Evolutionary conservation across 2,329 filamentous ascomycete species (phyloP).

Genomic region (Penicillium olsonii): DNA sequence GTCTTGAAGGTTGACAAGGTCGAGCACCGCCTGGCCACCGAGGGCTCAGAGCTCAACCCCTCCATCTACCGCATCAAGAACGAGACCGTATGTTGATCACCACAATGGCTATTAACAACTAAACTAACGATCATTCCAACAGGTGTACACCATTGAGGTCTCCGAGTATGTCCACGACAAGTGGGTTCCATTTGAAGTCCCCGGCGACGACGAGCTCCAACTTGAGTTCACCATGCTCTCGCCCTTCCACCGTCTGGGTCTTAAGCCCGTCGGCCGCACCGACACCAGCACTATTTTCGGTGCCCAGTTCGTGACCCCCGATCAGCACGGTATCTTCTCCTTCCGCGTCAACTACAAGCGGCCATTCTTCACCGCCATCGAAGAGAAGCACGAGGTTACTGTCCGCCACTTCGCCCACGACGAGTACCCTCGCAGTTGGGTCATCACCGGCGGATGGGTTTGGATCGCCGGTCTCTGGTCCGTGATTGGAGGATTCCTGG

Average conservation of each 20-base stretch:
- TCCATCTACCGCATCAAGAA: conserved; percentile 94
- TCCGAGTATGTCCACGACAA: conserved; percentile 79
- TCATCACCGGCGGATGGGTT: conserved; percentile 88
- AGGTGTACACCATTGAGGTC: conserved; percentile 85
- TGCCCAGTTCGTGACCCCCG: conserved; percentile 77
- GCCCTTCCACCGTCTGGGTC: conserved; percentile 85
- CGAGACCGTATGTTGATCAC: conserved; percentile 73
- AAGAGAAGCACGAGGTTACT: conserved; percentile 93
- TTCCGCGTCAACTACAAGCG: conserved; percentile 97
- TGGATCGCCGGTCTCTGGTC: conserved; percentile 88
- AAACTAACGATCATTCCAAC: conserved; percentile 30
- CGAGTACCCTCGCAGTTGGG: conserved; percentile 89
- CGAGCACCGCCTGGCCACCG: conserved; percentile 67
- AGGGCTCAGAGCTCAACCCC: conserved; percentile 67
- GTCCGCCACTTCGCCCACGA: conserved; percentile 96
- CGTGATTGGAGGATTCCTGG: conserved; percentile 80
- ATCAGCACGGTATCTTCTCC: conserved; percentile 99
- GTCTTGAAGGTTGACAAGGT: conserved; percentile 82
- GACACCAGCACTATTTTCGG: conserved; percentile 72
- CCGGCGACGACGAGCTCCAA: conserved; percentile 73
- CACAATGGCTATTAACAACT: conserved; percentile 1
- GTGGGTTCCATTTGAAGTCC: conserved; percentile 72
- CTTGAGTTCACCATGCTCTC: conserved; percentile 99
- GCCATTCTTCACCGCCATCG: conserved; percentile 82
- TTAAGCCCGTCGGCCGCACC: conserved; percentile 60